These are phyloP conservation scores for Gymnopus androsaceus DNA, from an alignment of 1,284 basidiomycete species.

Conservation along the genomic window DNA sequence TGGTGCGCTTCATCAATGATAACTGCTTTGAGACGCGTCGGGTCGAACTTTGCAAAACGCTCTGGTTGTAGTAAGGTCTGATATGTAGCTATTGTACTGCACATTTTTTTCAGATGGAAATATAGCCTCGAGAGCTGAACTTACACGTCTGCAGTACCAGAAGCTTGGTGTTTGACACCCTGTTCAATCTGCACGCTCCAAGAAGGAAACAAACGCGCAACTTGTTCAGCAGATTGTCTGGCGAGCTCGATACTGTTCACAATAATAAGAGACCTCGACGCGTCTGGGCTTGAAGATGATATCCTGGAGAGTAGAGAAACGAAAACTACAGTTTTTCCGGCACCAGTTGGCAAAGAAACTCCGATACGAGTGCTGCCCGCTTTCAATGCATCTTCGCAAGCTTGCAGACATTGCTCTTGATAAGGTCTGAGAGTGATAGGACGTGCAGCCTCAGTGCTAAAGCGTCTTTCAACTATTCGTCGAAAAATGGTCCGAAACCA, in stretches of 20 bases:
- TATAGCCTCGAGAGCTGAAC: constrained; percentile 25
- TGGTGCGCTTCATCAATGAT: constrained; percentile 96
- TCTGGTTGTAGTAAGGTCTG: constrained; percentile 77
- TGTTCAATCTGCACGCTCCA: constrained; percentile 93
- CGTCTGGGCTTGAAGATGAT: constrained; percentile 42
- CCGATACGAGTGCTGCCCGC: constrained; percentile 73
- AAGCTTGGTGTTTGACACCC: constrained; percentile 73
- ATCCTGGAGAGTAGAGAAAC: constrained; percentile 75
- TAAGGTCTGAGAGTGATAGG: constrained; percentile 74
- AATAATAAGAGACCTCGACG: constrained; percentile 73
- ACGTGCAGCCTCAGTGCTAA: not conserved
- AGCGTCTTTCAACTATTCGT: not conserved
- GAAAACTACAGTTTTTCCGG: constrained; percentile 94
- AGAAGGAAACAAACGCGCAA: constrained; percentile 65
- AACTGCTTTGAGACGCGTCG: constrained; percentile 73
- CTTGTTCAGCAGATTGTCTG: constrained; percentile 81
- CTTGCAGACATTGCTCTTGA: constrained; percentile 82
- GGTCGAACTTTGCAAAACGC: constrained; percentile 82
- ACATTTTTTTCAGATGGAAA: constrained; percentile 3
- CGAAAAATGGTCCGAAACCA: constrained; percentile 3
- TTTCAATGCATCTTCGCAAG: constrained; percentile 74
- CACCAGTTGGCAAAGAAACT: constrained; percentile 90
- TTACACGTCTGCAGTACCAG: constrained; percentile 85
- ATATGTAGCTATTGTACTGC: constrained; percentile 88
- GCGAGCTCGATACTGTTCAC: constrained; percentile 91